Percentiles rank a stretch among this genome's conserved stretches.
These are phyloP conservation scores for Xylaria curta DNA, from an alignment of 495 filamentous ascomycete species.

Conservation along the genomic window DNA sequence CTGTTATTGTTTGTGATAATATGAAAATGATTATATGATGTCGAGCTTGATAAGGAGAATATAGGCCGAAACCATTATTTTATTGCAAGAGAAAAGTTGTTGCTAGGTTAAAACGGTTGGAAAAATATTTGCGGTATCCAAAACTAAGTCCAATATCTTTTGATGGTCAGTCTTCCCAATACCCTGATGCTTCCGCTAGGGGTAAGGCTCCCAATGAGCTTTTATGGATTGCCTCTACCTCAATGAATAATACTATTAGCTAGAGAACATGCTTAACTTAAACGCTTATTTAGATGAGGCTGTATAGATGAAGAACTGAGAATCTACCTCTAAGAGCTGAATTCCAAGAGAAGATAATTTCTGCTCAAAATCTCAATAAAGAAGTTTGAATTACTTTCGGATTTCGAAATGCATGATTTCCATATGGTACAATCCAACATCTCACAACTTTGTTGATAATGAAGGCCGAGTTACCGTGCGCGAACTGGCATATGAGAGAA, in stretches of 20 bases:
- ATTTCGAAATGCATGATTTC: background rate
- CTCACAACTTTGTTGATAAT: background rate
- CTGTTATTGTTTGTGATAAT: background rate
- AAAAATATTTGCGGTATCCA: background rate
- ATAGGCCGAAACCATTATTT: background rate
- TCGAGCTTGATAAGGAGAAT: background rate
- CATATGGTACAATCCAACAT: background rate
- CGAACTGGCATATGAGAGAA: background rate
- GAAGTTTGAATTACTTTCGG: too few species aligned
- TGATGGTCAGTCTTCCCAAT: too few species aligned
- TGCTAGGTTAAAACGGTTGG: background rate
- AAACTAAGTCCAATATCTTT: too few species aligned
- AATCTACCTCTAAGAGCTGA: background rate
- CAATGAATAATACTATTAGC: background rate
- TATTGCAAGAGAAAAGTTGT: background rate
- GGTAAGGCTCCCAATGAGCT: background rate
- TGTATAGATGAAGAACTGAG: background rate
- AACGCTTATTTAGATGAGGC: background rate
- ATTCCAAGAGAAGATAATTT: too few species aligned
- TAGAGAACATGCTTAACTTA: background rate
- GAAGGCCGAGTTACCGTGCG: background rate
- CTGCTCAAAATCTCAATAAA: too few species aligned
- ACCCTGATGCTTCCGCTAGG: background rate
- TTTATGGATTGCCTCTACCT: background rate
- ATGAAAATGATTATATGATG: background rate